Percentiles rank a stretch among this genome's conserved stretches.
Evolutionary conservation across 148 eudicot genomes (phyloP).

Genomic region (Arbutus unedo): DNA sequence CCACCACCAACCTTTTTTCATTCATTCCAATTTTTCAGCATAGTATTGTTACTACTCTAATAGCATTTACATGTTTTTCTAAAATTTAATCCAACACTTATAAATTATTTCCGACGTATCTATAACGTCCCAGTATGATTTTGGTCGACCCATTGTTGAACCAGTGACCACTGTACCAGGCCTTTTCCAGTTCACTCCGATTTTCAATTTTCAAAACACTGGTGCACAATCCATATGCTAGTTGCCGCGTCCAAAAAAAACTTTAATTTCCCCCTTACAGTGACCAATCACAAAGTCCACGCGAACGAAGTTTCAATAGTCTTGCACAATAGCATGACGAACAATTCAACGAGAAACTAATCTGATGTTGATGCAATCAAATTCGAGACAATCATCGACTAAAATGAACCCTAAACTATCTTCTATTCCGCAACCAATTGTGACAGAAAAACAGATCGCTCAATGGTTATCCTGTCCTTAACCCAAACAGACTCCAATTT

Average conservation of each 20-base stretch:
- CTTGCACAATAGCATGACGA: too few species aligned
- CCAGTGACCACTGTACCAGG: not conserved
- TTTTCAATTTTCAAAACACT: too few species aligned
- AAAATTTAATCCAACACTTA: too few species aligned
- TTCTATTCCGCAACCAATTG: not conserved
- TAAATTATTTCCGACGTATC: not conserved
- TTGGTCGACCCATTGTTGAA: too few species aligned
- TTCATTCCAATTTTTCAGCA: not conserved
- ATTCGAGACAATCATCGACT: not conserved
- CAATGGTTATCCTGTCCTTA: not conserved
- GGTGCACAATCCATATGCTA: too few species aligned
- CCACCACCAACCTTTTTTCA: too few species aligned
- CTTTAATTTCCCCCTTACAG: not conserved
- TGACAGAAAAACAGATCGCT: not conserved
- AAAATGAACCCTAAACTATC: not conserved
- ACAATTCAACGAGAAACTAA: not conserved
- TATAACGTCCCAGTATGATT: not conserved
- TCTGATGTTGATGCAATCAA: not conserved
- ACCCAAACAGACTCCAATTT: not conserved
- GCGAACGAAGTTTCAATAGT: not conserved
- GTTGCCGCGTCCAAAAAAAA: not conserved
- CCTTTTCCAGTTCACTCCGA: too few species aligned
- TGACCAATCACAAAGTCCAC: not conserved
- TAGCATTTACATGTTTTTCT: not conserved
- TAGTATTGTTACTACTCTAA: not conserved